phyloP scores from a whole-genome alignment of 2,329 filamentous ascomycete genomes.

The Cryphonectria parasitica region DNA sequence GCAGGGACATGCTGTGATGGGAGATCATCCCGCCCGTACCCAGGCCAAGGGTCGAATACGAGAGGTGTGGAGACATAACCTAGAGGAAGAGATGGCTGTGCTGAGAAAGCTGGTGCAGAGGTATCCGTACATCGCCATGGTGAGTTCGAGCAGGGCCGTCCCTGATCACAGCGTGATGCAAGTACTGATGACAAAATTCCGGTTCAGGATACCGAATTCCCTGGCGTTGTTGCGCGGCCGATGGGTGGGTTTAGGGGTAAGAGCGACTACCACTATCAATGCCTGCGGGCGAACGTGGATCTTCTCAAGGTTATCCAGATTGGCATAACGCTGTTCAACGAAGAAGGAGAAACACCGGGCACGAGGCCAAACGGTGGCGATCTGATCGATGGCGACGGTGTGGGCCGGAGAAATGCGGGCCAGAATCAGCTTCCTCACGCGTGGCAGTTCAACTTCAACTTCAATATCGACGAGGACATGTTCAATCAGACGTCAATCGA shows the following conservation, averaged over 20 bases:
- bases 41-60: conserved; percentile 80
- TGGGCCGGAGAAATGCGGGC: conserved; percentile 44
- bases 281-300: conserved; percentile 94
- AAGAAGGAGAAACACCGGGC: conserved; percentile 85
- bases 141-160: conserved; percentile 49
- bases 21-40: conserved; percentile 57
- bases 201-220: conserved; percentile 90
- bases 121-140: conserved; percentile 97
- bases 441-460: conserved; percentile 99
- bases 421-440: conserved; percentile 74
- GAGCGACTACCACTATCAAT: conserved; percentile 98
- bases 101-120: conserved; percentile 83
- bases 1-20: conserved; percentile 43
- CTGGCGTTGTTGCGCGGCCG: conserved; percentile 92
- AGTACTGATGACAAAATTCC: conserved; percentile 18
- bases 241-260: conserved; percentile 95
- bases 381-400: conserved; percentile 43
- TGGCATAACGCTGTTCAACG: conserved; percentile 89
- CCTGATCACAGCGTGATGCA: not conserved
- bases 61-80: conserved; percentile 93
- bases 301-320: conserved; percentile 97
- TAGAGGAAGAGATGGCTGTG: conserved; percentile 87
- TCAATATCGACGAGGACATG: conserved; percentile 94
- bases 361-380: conserved; percentile 61
- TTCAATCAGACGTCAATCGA: conserved; percentile 95